These are phyloP conservation scores for Chernovozyma aurita DNA, from an alignment of 1,139 yeast genomes.

Conservation along the genomic window DNA sequence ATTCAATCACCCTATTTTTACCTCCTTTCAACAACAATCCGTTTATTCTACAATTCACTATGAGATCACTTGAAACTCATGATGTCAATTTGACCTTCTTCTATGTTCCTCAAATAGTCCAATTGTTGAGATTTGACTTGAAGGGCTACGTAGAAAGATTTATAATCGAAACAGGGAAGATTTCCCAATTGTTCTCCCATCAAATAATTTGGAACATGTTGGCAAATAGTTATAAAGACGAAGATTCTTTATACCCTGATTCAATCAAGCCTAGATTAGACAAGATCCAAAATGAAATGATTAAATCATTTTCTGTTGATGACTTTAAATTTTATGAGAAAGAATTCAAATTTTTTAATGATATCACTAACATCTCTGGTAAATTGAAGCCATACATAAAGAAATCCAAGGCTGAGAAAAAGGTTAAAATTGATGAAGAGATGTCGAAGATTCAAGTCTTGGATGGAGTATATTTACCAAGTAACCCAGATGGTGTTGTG, in stretches of 20 bases:
- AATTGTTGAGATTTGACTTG: constrained; percentile 75
- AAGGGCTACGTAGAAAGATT: constrained; percentile 85
- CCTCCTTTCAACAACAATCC: constrained; percentile 72
- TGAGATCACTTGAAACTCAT: constrained; percentile 85
- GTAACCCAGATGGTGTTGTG: constrained; percentile 94
- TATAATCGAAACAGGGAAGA: constrained; percentile 87
- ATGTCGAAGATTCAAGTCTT: constrained; percentile 76
- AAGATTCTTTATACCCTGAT: constrained; percentile 78
- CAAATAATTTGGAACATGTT: constrained; percentile 98
- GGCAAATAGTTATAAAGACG: constrained; percentile 90
- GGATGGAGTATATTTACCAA: constrained; percentile 88
- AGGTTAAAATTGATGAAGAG: constrained; percentile 93
- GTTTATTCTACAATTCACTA: constrained; percentile 74
- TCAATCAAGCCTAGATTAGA: constrained; percentile 80
- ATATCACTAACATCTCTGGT: constrained; percentile 90
- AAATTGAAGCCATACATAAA: constrained; percentile 90
- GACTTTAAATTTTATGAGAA: constrained; percentile 69
- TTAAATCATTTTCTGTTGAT: constrained; percentile 50
- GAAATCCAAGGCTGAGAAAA: constrained; percentile 93
- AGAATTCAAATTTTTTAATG: constrained; percentile 87
- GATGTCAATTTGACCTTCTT: constrained; percentile 89
- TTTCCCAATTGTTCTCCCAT: constrained; percentile 89
- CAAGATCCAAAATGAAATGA: constrained; percentile 64
- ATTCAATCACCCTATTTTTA: constrained; percentile 77
- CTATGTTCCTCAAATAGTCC: constrained; percentile 97